These are phyloP conservation scores for Saccharomyces hybrid DNA, from an alignment of 1,139 yeast species.

Conservation along the genomic window DNA sequence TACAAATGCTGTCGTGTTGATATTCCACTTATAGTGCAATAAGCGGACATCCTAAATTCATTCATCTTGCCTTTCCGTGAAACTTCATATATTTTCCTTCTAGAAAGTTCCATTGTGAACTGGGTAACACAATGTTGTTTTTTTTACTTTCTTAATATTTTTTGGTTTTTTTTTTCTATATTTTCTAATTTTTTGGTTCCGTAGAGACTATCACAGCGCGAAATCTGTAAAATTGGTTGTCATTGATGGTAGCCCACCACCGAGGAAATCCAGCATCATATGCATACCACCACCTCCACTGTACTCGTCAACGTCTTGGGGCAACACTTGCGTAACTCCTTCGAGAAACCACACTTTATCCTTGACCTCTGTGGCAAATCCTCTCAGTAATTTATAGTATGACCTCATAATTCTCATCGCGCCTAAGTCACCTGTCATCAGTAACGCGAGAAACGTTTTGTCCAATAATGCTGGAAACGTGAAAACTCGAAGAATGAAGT, in stretches of 20 bases:
- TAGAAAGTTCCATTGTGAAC: conserved; percentile 5
- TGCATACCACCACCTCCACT: conserved; percentile 87
- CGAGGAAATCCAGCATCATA: conserved; percentile 80
- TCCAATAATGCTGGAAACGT: conserved; percentile 91
- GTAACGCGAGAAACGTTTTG: conserved; percentile 61
- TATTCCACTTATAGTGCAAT: not conserved
- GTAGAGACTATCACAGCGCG: conserved; percentile 12
- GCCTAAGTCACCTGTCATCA: conserved; percentile 76
- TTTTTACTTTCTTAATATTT: not conserved
- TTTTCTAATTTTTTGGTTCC: not conserved
- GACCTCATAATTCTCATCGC: conserved; percentile 89
- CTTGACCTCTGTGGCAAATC: conserved; percentile 79
- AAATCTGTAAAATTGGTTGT: conserved; percentile 37
- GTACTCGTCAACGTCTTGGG: conserved; percentile 76
- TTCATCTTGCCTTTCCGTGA: not conserved
- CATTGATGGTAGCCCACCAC: conserved; percentile 64
- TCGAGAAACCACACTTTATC: conserved; percentile 91
- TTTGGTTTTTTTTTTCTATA: not conserved
- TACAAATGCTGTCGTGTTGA: not conserved
- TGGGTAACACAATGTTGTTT: not conserved
- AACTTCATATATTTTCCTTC: not conserved
- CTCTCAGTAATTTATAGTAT: conserved; percentile 72
- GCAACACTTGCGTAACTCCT: conserved; percentile 81
- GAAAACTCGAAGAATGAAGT: conserved; percentile 78
- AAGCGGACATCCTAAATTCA: not conserved